phyloP scores from a whole-genome alignment of 2,329 filamentous ascomycete genomes.

The Cadophora luteo-olivacea region DNA sequence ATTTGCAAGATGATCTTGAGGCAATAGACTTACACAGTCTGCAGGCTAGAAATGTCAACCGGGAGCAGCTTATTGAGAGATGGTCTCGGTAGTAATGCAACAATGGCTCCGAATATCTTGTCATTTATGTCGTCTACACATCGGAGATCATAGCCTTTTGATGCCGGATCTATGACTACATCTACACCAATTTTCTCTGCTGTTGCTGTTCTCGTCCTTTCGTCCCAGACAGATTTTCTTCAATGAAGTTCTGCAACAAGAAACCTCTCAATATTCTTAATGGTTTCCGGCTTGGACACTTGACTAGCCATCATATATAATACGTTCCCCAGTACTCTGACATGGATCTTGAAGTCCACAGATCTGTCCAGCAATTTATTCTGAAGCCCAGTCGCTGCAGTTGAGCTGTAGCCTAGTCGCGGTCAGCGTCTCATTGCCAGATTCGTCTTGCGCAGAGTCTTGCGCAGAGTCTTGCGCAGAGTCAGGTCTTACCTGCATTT shows the following conservation, averaged over 20 bases:
- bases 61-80: constrained; percentile 55
- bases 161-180: not conserved
- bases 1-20: constrained; percentile 46
- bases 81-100: constrained; percentile 45
- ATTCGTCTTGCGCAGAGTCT: not conserved
- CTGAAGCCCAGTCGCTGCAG: constrained; percentile 51
- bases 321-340: constrained; percentile 62
- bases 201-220: not conserved
- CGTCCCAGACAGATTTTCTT: not conserved
- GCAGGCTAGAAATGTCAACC: constrained; percentile 52
- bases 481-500: constrained; percentile 43
- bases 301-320: constrained; percentile 65
- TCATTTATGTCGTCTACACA: not conserved
- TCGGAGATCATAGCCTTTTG: not conserved
- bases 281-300: constrained; percentile 44
- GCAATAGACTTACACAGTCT: constrained; percentile 47
- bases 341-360: constrained; percentile 54
- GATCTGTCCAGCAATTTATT: constrained; percentile 42
- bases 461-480: not conserved
- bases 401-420: constrained; percentile 42
- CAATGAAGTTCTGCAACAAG: constrained; percentile 26
- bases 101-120: not conserved
- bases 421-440: not conserved
- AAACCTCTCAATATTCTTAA: constrained; percentile 34
- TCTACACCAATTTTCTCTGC: not conserved